A percentile compares a stretch with the other conserved stretches of the same genome.
Evolutionary conservation across 2,329 filamentous ascomycete species (phyloP).

Genomic region (Xylaria sp.): DNA sequence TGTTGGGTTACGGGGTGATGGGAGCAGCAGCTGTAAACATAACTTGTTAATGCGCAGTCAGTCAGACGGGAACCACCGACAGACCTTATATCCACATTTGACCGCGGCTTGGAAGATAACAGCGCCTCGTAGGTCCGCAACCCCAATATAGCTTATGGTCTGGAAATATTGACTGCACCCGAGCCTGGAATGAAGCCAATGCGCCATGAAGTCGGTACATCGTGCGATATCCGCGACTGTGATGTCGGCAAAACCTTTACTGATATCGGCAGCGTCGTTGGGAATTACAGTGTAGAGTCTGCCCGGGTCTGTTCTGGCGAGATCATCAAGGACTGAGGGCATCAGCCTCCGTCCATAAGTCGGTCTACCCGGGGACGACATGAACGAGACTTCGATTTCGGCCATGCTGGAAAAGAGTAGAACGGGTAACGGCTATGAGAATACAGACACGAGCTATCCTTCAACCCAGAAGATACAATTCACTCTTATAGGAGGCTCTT

Average conservation of each 20-base stretch:
- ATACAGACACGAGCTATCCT: too few relatives aligned
- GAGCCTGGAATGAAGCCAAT: slow-evolving; percentile 30
- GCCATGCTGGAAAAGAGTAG: too few relatives aligned
- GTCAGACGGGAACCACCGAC: neutral
- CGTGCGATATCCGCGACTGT: slow-evolving; percentile 20
- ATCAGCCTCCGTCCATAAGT: slow-evolving; percentile 19
- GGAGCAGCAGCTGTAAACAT: slow-evolving; percentile 13
- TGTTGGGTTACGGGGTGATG: slow-evolving; percentile 21
- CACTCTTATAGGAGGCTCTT: too few relatives aligned
- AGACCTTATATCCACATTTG: slow-evolving; percentile 40
- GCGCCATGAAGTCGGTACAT: slow-evolving; percentile 31
- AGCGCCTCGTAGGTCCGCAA: slow-evolving; percentile 35
- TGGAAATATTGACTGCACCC: slow-evolving; percentile 26
- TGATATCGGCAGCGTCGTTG: slow-evolving; percentile 8
- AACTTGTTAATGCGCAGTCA: neutral
- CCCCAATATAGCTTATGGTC: slow-evolving; percentile 30
- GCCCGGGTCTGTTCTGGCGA: slow-evolving; percentile 5
- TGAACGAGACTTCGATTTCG: too few relatives aligned
- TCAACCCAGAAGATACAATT: too few relatives aligned
- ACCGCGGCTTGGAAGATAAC: slow-evolving; percentile 38
- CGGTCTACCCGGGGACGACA: too few relatives aligned
- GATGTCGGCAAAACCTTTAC: slow-evolving; percentile 20
- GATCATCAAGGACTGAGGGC: slow-evolving; percentile 13
- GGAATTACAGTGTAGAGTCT: slow-evolving; percentile 21
- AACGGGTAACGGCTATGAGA: too few relatives aligned